These are phyloP conservation scores for Sarcomyxa edulis DNA, from an alignment of 768 basidiomycete species.

Conservation along the genomic window DNA sequence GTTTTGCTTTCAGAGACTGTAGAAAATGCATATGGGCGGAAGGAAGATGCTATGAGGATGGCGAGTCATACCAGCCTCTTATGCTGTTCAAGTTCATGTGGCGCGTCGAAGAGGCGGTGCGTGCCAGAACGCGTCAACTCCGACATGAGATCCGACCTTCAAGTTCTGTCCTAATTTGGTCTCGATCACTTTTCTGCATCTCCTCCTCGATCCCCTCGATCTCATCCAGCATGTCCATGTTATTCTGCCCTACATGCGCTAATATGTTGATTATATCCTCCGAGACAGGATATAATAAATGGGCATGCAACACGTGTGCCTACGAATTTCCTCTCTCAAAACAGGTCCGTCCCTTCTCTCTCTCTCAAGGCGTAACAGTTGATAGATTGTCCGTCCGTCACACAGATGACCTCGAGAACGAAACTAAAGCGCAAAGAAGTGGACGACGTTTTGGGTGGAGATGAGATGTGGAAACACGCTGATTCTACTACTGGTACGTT, in stretches of 20 bases:
- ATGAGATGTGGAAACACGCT: conserved; percentile 91
- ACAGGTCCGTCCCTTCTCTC: conserved; percentile 42
- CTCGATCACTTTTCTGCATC: no score
- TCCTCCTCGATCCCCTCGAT: no score
- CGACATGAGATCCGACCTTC: no score
- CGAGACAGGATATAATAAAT: conserved; percentile 83
- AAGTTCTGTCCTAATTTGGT: no score
- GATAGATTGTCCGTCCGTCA: background rate
- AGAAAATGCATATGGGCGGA: no score
- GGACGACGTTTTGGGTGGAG: conserved; percentile 94
- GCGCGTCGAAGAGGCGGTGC: no score
- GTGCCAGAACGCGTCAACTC: no score
- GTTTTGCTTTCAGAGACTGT: no score
- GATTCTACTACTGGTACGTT: conserved; percentile 80
- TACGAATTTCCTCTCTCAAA: conserved; percentile 93
- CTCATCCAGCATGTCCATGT: no score
- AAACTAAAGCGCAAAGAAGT: conserved; percentile 84
- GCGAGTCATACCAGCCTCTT: no score
- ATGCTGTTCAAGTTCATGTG: no score
- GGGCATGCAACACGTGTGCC: conserved; percentile 90
- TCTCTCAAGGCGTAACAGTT: background rate
- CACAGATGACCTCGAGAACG: conserved; percentile 87
- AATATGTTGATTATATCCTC: conserved; percentile 79
- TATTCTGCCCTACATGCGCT: conserved; percentile 93
- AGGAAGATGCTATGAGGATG: no score